A percentile compares a stretch with the other conserved stretches of the same genome.
phyloP scores from a whole-genome alignment of 768 basidiomycete genomes.

The Pisolithus microcarpus region DNA sequence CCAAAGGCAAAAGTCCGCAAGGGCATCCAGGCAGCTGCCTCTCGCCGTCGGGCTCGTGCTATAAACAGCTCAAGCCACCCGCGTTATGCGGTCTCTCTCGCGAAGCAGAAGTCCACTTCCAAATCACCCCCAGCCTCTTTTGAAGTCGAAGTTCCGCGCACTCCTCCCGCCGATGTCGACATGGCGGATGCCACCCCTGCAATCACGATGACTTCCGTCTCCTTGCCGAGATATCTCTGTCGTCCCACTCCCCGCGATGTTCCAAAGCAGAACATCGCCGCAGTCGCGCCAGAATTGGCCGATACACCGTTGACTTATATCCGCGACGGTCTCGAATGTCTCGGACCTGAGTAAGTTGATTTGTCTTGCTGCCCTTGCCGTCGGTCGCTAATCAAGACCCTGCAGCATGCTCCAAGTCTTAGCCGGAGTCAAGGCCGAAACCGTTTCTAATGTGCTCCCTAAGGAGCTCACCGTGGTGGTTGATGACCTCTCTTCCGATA shows the following conservation, averaged over 20 bases:
- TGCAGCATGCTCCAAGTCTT: conserved; percentile 27
- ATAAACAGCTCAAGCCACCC: conserved; percentile 23
- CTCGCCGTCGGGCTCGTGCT: conserved; percentile 34
- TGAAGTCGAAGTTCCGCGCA: conserved; percentile 23
- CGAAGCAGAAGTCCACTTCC: conserved; percentile 28
- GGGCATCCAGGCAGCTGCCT: conserved; percentile 27
- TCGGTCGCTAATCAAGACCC: conserved; percentile 6
- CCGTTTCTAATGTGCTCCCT: conserved; percentile 18
- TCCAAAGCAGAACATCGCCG: conserved; percentile 8
- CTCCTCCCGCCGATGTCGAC: conserved; percentile 3
- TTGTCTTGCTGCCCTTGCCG: background rate
- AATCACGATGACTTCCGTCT: conserved; percentile 5
- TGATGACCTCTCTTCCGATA: conserved; percentile 25
- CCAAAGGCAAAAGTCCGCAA: conserved; percentile 16
- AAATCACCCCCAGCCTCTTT: conserved; percentile 14
- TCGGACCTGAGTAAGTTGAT: conserved; percentile 22
- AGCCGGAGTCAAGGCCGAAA: conserved; percentile 19
- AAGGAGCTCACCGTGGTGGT: conserved; percentile 19
- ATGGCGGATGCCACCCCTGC: conserved; percentile 4
- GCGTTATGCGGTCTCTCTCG: conserved; percentile 31
- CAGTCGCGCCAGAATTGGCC: conserved; percentile 22
- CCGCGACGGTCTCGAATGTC: conserved; percentile 19
- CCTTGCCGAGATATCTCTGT: conserved; percentile 20
- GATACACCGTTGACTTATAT: conserved; percentile 19
- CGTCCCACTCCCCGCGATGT: conserved; percentile 15